Base-by-base conservation (phyloP, 495 filamentous ascomycete genomes). In the Penicillium cinerascens region DNA sequence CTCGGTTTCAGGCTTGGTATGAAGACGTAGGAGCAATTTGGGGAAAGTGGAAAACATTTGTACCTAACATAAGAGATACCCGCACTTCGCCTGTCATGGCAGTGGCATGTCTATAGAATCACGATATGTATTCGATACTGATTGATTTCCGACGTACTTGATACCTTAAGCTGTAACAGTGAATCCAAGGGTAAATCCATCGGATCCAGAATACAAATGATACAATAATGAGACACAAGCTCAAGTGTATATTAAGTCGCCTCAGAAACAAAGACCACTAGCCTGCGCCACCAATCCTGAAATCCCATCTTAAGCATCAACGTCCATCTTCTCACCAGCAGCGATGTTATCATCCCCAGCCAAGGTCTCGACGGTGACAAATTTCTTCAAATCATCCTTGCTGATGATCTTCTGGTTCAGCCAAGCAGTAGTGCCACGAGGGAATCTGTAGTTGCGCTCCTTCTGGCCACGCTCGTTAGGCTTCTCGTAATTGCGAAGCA, bases 381-480 rank as follows among this genome's bases (percentile, higher is more conserved):
- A 97, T 70, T 96, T 96, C 67, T 87, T 87, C 63, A 99, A 87
- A 60, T 97, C 91, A 71, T 92, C 87, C 73, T 87, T 91, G 61
- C 79, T 88, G 57, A 97, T 92, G 52, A 97, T 76, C 76, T 89
- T 92, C 81, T 99, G 88, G 67, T 95, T 91, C 60, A 99, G 77
- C 54, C 87, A 87, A 16, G 92, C 92, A 6, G 95, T 99, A 26
- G 93, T 97, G 35, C 95, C 95, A 55, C 82, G 78, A 54, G 77
- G 74, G 78, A 97, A 99, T 59, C 81, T 80, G 75, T 99, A 99
- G 73, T 91, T 90, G 76, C 87, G 81, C 66, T 92, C 82, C 81
- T 99, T 99, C 75, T 85, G 76, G 61, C 85, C 88, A 65, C 95
- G 82, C 74, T 91, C 83, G 68, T 99, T 99, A 43, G 95, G 95